Conservation (phyloP, 768 basidiomycete genomes). For the Agrocybe pediades region DNA sequence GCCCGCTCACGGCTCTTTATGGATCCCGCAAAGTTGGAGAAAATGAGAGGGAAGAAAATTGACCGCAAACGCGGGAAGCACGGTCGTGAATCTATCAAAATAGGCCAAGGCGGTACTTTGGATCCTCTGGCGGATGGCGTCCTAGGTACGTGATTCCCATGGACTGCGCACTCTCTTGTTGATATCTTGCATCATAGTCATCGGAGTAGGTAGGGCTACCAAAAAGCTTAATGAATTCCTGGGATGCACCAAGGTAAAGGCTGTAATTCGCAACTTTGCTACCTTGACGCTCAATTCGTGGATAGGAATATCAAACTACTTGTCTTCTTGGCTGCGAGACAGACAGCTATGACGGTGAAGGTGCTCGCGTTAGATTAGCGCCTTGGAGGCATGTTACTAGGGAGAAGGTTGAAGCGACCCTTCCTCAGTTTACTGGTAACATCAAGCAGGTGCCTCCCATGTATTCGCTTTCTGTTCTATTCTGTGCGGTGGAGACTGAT, state of each 20-base stretch:
- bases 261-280: neutral
- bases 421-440: slow-evolving; percentile 80
- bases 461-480: slow-evolving; percentile 42
- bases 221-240: slow-evolving; percentile 84
- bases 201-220: slow-evolving; percentile 89
- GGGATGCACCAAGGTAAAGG: slow-evolving; percentile 81
- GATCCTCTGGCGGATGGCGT: slow-evolving; percentile 98
- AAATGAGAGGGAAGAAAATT: slow-evolving; percentile 48
- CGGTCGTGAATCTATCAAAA: slow-evolving; percentile 61
- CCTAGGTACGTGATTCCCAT: slow-evolving; percentile 56
- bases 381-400: slow-evolving; percentile 85
- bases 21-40: slow-evolving; percentile 55
- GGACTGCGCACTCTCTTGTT: neutral
- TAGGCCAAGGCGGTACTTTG: slow-evolving; percentile 93
- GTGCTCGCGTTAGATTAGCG: slow-evolving; percentile 73
- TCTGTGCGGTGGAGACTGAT: neutral
- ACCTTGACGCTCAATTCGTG: neutral
- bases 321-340: slow-evolving; percentile 94
- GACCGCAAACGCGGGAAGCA: slow-evolving; percentile 43
- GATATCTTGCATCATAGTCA: slow-evolving; percentile 49
- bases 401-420: slow-evolving; percentile 67
- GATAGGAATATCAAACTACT: slow-evolving; percentile 90
- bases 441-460: slow-evolving; percentile 93
- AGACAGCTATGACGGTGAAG: slow-evolving; percentile 92
- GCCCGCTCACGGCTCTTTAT: slow-evolving; percentile 80